Conservation (phyloP, 805 yeast species). For the Candida parachauliodes region DNA sequence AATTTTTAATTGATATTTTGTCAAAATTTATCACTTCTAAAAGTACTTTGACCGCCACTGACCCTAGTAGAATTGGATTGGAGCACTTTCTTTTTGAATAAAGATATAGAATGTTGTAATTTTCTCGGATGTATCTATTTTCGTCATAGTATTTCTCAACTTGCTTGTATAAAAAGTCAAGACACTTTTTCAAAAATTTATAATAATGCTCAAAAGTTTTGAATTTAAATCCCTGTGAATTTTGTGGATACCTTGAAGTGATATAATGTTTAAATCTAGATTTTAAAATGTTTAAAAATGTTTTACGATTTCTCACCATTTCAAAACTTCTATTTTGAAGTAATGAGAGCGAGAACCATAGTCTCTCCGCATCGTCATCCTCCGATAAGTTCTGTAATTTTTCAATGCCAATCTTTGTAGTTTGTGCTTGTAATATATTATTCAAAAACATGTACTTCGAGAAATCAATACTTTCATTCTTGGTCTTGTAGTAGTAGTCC, state of each 20-base stretch:
- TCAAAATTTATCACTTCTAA: not conserved
- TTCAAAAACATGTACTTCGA: slow-evolving; percentile 6
- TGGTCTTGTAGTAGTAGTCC: not conserved
- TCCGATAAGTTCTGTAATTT: not conserved
- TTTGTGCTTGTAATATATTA: slow-evolving; percentile 15
- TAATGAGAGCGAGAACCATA: slow-evolving; percentile 4
- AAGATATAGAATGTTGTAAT: slow-evolving; percentile 19
- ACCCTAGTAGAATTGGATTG: not conserved
- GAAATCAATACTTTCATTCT: not conserved
- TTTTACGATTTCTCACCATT: not conserved
- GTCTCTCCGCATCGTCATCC: slow-evolving; percentile 2
- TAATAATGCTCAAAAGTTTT: not conserved
- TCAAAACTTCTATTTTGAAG: slow-evolving; percentile 3
- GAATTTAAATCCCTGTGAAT: not conserved
- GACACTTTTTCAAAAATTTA: not conserved
- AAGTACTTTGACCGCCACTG: not conserved
- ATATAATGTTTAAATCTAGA: not conserved
- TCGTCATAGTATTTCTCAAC: not conserved
- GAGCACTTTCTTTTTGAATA: slow-evolving; percentile 14
- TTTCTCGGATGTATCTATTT: slow-evolving; percentile 7
- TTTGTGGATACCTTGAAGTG: not conserved
- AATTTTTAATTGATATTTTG: not conserved
- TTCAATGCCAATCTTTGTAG: slow-evolving; percentile 14
- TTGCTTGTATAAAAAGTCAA: not conserved
- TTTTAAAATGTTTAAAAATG: not conserved